A percentile compares a stretch with the other conserved stretches of the same genome.
phyloP scores from a whole-genome alignment of 371 early-diverging fungal genomes.

The Apophysomyces elegans region DNA sequence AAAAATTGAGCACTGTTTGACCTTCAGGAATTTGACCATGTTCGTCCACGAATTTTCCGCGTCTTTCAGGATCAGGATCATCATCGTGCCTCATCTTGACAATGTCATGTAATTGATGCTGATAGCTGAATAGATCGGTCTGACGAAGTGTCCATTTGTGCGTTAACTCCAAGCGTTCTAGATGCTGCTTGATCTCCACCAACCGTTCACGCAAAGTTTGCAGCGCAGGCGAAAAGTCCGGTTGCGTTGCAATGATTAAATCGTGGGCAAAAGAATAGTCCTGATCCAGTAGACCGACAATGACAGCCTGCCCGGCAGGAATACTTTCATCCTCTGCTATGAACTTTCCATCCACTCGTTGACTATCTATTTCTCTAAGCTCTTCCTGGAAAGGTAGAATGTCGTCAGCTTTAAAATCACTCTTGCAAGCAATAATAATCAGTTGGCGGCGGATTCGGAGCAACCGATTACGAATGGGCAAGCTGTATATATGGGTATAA shows the following conservation, averaged over 20 bases:
- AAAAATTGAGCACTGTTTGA: slow-evolving; percentile 72
- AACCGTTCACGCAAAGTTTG: slow-evolving; percentile 74
- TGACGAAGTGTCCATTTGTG: slow-evolving; percentile 87
- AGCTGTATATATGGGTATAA: slow-evolving; percentile 16
- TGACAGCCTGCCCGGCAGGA: slow-evolving; percentile 82
- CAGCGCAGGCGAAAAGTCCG: slow-evolving; percentile 59
- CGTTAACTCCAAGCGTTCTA: slow-evolving; percentile 75
- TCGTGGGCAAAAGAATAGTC: slow-evolving; percentile 79
- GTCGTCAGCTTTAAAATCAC: slow-evolving; percentile 40
- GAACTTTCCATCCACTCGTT: slow-evolving; percentile 76
- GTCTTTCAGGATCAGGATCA: slow-evolving; percentile 16
- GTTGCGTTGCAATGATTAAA: slow-evolving; percentile 65
- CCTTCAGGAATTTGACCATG: slow-evolving; percentile 71
- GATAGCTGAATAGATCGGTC: slow-evolving; percentile 82
- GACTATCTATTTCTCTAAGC: slow-evolving; percentile 68
- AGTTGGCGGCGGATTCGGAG: slow-evolving; percentile 69
- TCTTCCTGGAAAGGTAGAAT: slow-evolving; percentile 64
- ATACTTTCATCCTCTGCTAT: slow-evolving; percentile 58
- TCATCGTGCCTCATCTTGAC: slow-evolving; percentile 58
- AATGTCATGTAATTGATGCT: slow-evolving; percentile 78
- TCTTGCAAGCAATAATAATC: slow-evolving; percentile 50
- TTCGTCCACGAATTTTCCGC: slow-evolving; percentile 68
- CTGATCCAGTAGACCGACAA: slow-evolving; percentile 78
- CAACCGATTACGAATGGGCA: slow-evolving; percentile 70
- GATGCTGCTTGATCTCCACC: slow-evolving; percentile 68